phyloP scores from a whole-genome alignment of 768 basidiomycete species.

The Auriculariales sp. region DNA sequence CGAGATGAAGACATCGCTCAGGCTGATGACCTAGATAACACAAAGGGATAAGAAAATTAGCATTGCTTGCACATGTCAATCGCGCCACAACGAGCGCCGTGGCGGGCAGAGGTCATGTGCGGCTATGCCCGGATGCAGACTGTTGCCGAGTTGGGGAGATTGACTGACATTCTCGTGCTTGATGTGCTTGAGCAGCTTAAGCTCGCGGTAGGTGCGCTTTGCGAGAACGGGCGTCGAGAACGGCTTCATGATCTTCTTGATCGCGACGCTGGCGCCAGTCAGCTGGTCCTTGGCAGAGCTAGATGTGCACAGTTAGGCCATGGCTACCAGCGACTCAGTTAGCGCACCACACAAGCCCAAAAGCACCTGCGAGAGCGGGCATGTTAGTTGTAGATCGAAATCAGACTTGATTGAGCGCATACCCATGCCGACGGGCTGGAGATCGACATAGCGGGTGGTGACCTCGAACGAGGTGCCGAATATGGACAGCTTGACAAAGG shows the following conservation, averaged over 20 bases:
- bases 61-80: too few relatives aligned
- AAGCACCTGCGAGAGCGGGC: slow-evolving; percentile 47
- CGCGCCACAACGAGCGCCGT: too few relatives aligned
- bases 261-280: slow-evolving; percentile 84
- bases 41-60: neutral
- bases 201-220: slow-evolving; percentile 94
- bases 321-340: neutral
- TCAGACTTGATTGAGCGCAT: slow-evolving; percentile 15
- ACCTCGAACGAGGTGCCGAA: slow-evolving; percentile 99
- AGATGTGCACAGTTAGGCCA: slow-evolving; percentile 2
- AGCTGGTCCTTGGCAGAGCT: slow-evolving; percentile 94
- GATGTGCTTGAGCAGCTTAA: slow-evolving; percentile 96
- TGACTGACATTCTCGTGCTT: slow-evolving; percentile 86
- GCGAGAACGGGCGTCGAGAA: slow-evolving; percentile 97
- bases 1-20: slow-evolving; percentile 98
- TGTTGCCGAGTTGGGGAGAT: too few relatives aligned
- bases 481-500: slow-evolving; percentile 95
- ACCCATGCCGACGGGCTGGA: slow-evolving; percentile 99
- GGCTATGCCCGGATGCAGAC: too few relatives aligned
- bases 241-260: slow-evolving; percentile 99
- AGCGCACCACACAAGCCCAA: slow-evolving; percentile 90
- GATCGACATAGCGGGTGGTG: slow-evolving; percentile 96
- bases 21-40: slow-evolving; percentile 74
- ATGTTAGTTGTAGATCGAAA: neutral
- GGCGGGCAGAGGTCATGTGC: too few relatives aligned